Base-by-base conservation (phyloP, 768 basidiomycete genomes). In the Suillus bovinus region DNA sequence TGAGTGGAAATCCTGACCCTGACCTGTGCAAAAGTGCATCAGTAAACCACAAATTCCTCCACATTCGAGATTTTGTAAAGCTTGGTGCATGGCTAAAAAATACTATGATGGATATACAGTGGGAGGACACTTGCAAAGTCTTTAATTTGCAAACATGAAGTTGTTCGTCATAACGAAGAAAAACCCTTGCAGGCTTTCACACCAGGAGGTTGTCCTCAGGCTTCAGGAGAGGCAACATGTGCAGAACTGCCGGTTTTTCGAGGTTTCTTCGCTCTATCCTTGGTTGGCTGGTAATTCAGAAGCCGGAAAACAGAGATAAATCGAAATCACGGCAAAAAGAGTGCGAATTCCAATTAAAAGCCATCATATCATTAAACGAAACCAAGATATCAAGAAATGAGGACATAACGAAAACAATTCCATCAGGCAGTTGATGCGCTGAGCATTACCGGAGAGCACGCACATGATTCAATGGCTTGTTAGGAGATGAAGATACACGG, bases 401-500 rank as follows among this genome's bases (percentile, higher is more conserved):
- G 42, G 22, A 68, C 64, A 62, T 47, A 50, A 64, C 64, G 33
- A 62, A 22, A 61, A 62, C 65, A 61, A n/a, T n/a, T 63, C 69
- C 69, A 71, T 77, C 74, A 77, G 86, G 81, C 79, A 82, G n/a
- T 75, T 72, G 62, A 75, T 80, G 78, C 70, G 67, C 75, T 74
- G 71, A 74, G 72, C 84, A 76, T 79, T 80, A 86, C 86, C 88
- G 80, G 81, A 86, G 84, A 81, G 84, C 83, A 92, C 91, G 89
- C 86, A 93, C 91, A 86, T 93, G 91, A 77, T 84, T 87, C 80
- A 92, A 76, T 68, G 90, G 87, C 73, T 85, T 87, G 66, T 84
- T 82, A 64, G 83, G 75, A 59, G 84, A 78, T 44, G 78, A 70
- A 63, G 82, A 80, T 63, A 58, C 59, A 39, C 56, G 50, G 20